Conservation (phyloP, 352 stramenopile species). For the Phytophthora rubi region DNA sequence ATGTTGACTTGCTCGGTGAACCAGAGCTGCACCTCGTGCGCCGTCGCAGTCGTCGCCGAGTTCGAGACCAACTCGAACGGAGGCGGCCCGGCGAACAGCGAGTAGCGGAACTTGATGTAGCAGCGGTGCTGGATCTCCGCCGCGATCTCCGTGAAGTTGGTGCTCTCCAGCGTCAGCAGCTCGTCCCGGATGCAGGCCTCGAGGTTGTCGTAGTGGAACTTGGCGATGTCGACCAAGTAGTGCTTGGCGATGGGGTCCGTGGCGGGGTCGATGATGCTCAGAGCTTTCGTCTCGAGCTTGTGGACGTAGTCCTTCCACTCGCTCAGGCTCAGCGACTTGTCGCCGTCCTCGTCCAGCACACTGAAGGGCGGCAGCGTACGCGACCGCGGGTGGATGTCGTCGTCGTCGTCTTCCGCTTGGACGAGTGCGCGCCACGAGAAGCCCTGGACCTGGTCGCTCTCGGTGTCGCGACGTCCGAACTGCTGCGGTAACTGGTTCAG, state of each 20-base stretch:
- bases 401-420: conserved; percentile 1
- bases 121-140: conserved; percentile 37
- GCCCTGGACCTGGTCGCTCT: not conserved
- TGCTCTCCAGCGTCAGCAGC: conserved; percentile 10
- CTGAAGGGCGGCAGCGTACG: conserved; percentile 28
- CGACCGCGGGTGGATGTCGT: conserved; percentile 8
- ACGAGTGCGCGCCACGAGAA: conserved; percentile 25
- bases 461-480: conserved; percentile 17
- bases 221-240: conserved; percentile 28
- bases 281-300: conserved; percentile 26
- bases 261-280: conserved; percentile 18
- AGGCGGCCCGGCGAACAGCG: conserved; percentile 40
- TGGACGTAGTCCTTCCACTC: conserved; percentile 39
- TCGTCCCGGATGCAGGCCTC: conserved; percentile 31
- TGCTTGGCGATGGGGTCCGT: conserved; percentile 24
- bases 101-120: conserved; percentile 65
- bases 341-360: conserved; percentile 30
- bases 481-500: conserved; percentile 20
- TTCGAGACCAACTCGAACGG: conserved; percentile 52
- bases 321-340: conserved; percentile 19
- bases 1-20: conserved; percentile 34
- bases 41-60: conserved; percentile 17
- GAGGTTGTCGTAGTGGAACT: conserved; percentile 49
- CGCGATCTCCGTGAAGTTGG: conserved; percentile 29
- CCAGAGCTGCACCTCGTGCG: conserved; percentile 36